Evolutionary conservation across 1,284 basidiomycete genomes (phyloP).

Genomic region (Sutorius eximius): DNA sequence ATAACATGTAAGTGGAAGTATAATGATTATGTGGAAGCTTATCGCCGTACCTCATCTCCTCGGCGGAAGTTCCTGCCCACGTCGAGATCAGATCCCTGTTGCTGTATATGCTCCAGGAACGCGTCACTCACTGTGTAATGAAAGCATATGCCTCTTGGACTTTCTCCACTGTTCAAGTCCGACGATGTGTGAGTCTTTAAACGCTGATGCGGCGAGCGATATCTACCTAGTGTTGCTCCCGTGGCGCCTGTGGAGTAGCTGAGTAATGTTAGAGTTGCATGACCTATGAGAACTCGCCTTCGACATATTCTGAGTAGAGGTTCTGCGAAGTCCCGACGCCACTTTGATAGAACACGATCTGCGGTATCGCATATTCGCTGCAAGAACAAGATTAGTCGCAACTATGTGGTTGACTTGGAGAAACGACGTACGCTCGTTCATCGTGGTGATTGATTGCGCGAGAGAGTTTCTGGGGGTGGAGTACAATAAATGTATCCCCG

Average conservation of each 20-base stretch:
- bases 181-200: conserved; percentile 6
- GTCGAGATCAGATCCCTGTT: not conserved
- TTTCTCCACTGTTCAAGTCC: conserved; percentile 50
- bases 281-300: conserved; percentile 36
- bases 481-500: conserved; percentile 24
- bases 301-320: conserved; percentile 53
- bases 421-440: conserved; percentile 42
- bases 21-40: not conserved
- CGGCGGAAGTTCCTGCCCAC: conserved; percentile 58
- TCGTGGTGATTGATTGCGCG: conserved; percentile 56
- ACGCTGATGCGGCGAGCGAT: not conserved
- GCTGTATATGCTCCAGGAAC: not conserved
- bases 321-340: conserved; percentile 65
- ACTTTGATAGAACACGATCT: conserved; percentile 71
- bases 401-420: not conserved
- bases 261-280: not conserved
- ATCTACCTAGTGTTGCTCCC: conserved; percentile 55
- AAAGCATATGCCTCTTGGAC: conserved; percentile 75
- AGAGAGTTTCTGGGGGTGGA: conserved; percentile 46
- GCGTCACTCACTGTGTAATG: conserved; percentile 62
- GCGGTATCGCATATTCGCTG: conserved; percentile 51
- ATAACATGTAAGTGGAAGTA: conserved; percentile 8
- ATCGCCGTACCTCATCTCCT: conserved; percentile 59
- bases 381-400: not conserved
- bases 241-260: conserved; percentile 49